These are phyloP conservation scores for Penicillium freii DNA, from an alignment of 2,329 filamentous ascomycete species.

Conservation along the genomic window DNA sequence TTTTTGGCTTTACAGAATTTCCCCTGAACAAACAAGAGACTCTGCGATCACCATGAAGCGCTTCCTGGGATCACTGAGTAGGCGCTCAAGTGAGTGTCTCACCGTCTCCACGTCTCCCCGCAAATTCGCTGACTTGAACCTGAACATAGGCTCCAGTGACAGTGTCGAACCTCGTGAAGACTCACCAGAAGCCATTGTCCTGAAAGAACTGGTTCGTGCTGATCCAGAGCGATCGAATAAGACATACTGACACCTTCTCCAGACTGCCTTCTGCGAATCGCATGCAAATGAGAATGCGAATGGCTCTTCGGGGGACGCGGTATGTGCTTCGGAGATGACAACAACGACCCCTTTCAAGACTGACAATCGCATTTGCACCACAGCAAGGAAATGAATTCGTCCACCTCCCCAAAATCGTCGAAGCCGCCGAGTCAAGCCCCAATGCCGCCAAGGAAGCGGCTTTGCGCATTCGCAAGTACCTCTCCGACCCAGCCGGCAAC, in stretches of 20 bases:
- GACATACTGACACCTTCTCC: conserved; percentile 8
- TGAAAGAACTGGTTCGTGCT: conserved; percentile 42
- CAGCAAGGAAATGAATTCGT: conserved; percentile 81
- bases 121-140: conserved; percentile 1
- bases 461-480: conserved; percentile 74
- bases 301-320: conserved; percentile 53
- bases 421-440: conserved; percentile 89
- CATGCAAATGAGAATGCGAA: conserved; percentile 34
- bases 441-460: conserved; percentile 79
- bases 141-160: conserved; percentile 24
- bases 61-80: conserved; percentile 33
- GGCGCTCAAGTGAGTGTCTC: conserved; percentile 32
- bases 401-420: conserved; percentile 89
- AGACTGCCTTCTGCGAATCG: conserved; percentile 82
- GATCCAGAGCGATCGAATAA: neutral
- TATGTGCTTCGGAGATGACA: conserved; percentile 32
- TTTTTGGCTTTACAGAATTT: neutral
- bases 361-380: conserved; percentile 5
- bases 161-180: conserved; percentile 32
- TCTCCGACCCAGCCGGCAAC: conserved; percentile 67
- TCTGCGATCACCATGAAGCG: conserved; percentile 34
- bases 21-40: neutral
- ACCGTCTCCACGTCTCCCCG: conserved; percentile 9
- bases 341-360: neutral
- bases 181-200: conserved; percentile 40